Conservation (phyloP, 2,329 filamentous ascomycete genomes). For the Pseudonectria buxi region DNA sequence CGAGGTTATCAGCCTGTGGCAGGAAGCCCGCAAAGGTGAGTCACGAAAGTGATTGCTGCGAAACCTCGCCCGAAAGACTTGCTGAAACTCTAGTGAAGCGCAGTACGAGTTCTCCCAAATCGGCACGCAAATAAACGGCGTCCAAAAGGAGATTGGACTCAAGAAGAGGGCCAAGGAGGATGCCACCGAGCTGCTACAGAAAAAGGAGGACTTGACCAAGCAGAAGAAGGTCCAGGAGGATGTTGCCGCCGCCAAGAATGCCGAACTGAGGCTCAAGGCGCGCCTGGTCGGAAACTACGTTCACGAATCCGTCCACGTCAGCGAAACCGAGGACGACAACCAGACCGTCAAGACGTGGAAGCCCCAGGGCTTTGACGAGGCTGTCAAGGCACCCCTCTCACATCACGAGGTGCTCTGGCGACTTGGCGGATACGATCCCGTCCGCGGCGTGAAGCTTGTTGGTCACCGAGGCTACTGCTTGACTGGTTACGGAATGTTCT, state of each 20-base stretch:
- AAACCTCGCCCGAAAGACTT: conserved; percentile 1
- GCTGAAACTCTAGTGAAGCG: conserved; percentile 28
- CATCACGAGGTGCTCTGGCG: conserved; percentile 91
- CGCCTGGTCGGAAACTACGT: conserved; percentile 69
- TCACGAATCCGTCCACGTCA: conserved; percentile 77
- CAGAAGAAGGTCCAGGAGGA: conserved; percentile 77
- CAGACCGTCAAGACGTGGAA: conserved; percentile 69
- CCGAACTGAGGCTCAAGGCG: conserved; percentile 66
- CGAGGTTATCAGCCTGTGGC: conserved; percentile 79
- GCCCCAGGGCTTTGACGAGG: conserved; percentile 64
- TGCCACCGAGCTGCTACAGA: conserved; percentile 68
- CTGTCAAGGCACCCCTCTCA: conserved; percentile 73
- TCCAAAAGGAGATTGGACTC: conserved; percentile 81
- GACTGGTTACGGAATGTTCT: conserved; percentile 79
- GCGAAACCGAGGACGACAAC: conserved; percentile 87
- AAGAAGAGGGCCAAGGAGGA: conserved; percentile 96
- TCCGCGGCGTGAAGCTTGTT: conserved; percentile 88
- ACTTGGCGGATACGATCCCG: conserved; percentile 86
- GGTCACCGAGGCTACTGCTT: conserved; percentile 93
- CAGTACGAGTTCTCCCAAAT: conserved; percentile 75
- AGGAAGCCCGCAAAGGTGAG: conserved; percentile 69
- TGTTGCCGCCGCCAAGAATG: conserved; percentile 67
- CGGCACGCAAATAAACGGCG: conserved; percentile 76
- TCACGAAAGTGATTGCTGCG: conserved; percentile 10
- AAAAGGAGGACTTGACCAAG: conserved; percentile 72